Percentiles rank a stretch among this genome's conserved stretches.
Conservation (phyloP, 1,284 basidiomycete species). For the Afroboletus lepidellus region DNA sequence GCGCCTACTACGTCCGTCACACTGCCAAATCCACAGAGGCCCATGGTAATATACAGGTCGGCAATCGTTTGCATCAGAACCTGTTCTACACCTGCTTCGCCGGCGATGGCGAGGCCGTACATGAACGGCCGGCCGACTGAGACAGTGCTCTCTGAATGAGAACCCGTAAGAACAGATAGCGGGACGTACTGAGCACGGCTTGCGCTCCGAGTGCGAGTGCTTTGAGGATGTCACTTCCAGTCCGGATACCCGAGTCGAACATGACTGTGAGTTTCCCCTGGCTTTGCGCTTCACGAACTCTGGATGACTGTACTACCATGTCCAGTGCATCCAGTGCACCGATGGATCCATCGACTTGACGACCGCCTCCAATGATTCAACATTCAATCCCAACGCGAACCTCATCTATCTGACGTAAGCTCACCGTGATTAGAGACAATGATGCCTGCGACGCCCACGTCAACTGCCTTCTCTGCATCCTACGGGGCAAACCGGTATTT, state of each 20-base stretch:
- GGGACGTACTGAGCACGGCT: constrained; percentile 53
- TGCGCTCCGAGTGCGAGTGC: constrained; percentile 69
- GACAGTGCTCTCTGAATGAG: neutral
- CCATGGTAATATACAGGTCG: constrained; percentile 55
- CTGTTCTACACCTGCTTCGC: constrained; percentile 53
- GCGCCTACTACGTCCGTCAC: constrained; percentile 40
- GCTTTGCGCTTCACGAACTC: constrained; percentile 56
- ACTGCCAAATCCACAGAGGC: constrained; percentile 41
- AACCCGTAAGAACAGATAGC: too few relatives aligned
- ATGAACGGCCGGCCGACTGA: constrained; percentile 48
- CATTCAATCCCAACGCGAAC: too few relatives aligned
- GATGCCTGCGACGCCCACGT: constrained; percentile 70
- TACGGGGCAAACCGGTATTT: constrained; percentile 23
- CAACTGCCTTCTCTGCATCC: constrained; percentile 70
- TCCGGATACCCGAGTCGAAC: constrained; percentile 80
- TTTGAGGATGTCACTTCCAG: constrained; percentile 74
- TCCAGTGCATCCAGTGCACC: constrained; percentile 70
- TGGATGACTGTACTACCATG: constrained; percentile 55
- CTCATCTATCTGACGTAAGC: constrained; percentile 6
- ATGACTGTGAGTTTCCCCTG: constrained; percentile 64
- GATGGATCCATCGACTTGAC: constrained; percentile 80
- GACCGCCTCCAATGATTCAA: constrained; percentile 47
- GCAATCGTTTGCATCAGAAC: constrained; percentile 51
- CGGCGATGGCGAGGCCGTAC: constrained; percentile 53
- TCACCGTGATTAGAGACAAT: constrained; percentile 80